Percentiles rank a stretch among this genome's conserved stretches.
phyloP scores from a whole-genome alignment of 176 grass and related monocot genomes.

The Bothriochloa decipiens region DNA sequence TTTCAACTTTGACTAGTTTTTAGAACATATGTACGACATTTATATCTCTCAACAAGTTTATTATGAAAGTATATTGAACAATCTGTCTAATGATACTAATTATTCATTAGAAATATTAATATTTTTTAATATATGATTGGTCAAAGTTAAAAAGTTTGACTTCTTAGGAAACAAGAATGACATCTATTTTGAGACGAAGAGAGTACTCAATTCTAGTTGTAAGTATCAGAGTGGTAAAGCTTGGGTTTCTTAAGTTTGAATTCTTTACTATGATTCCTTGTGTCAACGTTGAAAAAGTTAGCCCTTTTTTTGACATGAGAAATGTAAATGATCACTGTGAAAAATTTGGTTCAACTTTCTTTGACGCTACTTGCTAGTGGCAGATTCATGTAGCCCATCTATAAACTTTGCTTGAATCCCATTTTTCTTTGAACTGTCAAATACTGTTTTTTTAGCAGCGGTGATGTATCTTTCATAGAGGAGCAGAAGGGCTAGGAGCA shows the following conservation, averaged over 20 bases:
- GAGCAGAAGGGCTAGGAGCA: background rate
- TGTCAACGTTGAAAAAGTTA: background rate
- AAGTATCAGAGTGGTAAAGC: background rate
- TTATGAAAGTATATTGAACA: too few relatives aligned
- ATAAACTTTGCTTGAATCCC: background rate
- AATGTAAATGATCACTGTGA: background rate
- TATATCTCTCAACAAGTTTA: too few relatives aligned
- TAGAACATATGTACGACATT: too few relatives aligned
- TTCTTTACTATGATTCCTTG: background rate
- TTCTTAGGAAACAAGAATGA: too few relatives aligned
- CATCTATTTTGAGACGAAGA: too few relatives aligned
- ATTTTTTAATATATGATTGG: too few relatives aligned
- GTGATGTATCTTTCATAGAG: background rate
- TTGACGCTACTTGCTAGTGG: background rate
- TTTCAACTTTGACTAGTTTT: too few relatives aligned
- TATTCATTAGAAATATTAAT: too few relatives aligned
- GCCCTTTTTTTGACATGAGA: background rate
- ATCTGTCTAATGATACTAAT: too few relatives aligned
- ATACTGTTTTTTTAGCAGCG: background rate
- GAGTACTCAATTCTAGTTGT: background rate
- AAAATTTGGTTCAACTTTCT: background rate
- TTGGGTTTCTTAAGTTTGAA: background rate
- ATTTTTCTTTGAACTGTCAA: too few relatives aligned
- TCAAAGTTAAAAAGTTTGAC: too few relatives aligned
- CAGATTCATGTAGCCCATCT: background rate